Base-by-base conservation (phyloP, 208 protist species). In the Tetramitus jugosus region DNA sequence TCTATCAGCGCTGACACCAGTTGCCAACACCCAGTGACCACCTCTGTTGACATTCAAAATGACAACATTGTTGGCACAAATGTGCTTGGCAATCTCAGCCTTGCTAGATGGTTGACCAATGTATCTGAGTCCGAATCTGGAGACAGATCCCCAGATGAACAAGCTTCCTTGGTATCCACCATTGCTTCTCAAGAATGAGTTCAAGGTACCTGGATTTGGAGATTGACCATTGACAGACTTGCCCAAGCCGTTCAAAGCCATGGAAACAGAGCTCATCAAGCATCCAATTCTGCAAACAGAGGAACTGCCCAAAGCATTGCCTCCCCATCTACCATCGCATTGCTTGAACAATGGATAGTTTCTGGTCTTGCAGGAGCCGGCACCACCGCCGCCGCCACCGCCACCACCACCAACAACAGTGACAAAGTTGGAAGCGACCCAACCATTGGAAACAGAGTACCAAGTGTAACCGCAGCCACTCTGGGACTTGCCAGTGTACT, bases 281-380 rank as follows among this genome's bases (percentile, higher is more conserved):
- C 76, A 79, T 45, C 76, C 76, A 79, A 65, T 33, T 53, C 76
- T 40, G 35, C 76, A 79, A 42, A 79, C 35, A 37, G 76, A 76
- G 0, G 46, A 75, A 26, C 23, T n/a, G n/a, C 1, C 17, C 4
- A 60, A 7, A 35, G 4, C 2, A 45, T 77, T 46, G 6, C 8
- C 69, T 17, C 76, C 76, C 76, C 76, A 79, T 53, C 62, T 42
- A 23, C 23, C 1, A 79, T 79, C 76, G 53, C 76, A 79, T 53
- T 79, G 76, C 20, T 79, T 79, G 61, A 60, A 79, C 2, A 79
- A n/a, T 68, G 72, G 72, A 40, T 77, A 61, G 17, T 23, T 33
- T 31, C n/a, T 62, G 14, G n/a, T 29, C 31, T 23, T 45, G n/a
- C n/a, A n/a, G n/a, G n/a, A n/a, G 4, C 45, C 45, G 4, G 4